Evolutionary conservation across 345 rosid species (phyloP).

Genomic region (Salix brachista): DNA sequence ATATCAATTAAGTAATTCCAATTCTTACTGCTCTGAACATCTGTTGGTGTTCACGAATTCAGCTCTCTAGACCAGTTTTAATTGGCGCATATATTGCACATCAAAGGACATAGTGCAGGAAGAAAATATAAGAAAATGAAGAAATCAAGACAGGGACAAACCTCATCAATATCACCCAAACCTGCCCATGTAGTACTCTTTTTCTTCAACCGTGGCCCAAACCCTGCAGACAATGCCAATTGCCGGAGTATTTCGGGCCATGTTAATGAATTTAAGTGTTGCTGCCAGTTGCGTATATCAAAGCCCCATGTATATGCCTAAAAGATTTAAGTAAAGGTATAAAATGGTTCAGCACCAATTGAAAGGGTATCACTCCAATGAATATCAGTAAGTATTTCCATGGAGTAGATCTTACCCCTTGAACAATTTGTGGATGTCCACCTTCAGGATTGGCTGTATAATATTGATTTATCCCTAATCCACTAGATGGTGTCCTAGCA

Average conservation of each 20-base stretch:
- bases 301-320: constrained; percentile 99
- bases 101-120: neutral
- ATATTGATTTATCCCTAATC: constrained; percentile 76
- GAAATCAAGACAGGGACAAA: constrained; percentile 16
- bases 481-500: constrained; percentile 80
- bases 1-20: neutral
- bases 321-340: constrained; percentile 12
- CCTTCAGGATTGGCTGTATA: constrained; percentile 89
- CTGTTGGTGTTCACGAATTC: neutral
- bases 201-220: constrained; percentile 84
- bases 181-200: constrained; percentile 34
- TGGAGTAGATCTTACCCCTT: constrained; percentile 67
- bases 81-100: neutral
- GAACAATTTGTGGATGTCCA: constrained; percentile 90
- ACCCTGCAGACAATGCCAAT: constrained; percentile 81
- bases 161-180: constrained; percentile 67
- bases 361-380: neutral
- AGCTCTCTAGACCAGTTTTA: neutral
- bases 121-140: neutral
- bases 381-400: constrained; percentile 11
- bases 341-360: constrained; percentile 13
- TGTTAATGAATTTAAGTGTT: constrained; percentile 71
- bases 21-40: neutral
- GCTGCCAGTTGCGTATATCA: constrained; percentile 93
- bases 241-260: constrained; percentile 98